Evolutionary conservation across 1,284 basidiomycete genomes (phyloP), one percentile per base, ranked within the genome.

Genomic region (Somion occarium): DNA sequence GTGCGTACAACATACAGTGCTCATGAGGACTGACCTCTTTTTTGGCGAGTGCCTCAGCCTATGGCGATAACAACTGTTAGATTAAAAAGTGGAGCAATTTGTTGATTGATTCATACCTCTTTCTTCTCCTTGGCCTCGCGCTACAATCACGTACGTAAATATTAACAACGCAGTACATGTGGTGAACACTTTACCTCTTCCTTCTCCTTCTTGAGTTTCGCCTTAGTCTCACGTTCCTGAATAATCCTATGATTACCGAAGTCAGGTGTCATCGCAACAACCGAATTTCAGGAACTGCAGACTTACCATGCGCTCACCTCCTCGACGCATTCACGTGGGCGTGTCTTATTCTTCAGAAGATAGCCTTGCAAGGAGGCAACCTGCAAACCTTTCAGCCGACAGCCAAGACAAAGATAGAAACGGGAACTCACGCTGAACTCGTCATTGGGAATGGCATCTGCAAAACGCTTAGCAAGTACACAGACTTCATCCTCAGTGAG

Each of bases 301-400:
- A 56, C 70, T 44, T 53, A 77, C 78, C 88, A 91, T 44, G 79
- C 82, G 15, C 64, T 72, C 23, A 88, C 86, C 67, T 91, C 89
- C 18, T 87, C 84, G 19, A 90, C 89, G 59, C 82, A 85, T 68
- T 91, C 86, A 50, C 78, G 75, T 25, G 88, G 89, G 24, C 89
- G 82, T 15, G 89, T 85, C 76, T 91, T 91, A 67, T 91, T 91
- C 73, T 85, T 87, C 52, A 91, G 72, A 22, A 90, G 74, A 66
- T 90, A 92, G 2, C 89, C 91, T 72, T 93, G 91, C 55, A 93
- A 74, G 45, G 80, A 77, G 13, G 91, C 91, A 55, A 93, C 87
- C 87, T 90, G 52, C 37, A 22, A 44, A 26, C 34, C 46, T 46
- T 25, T 42, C 49, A 50, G 50, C 38, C 5, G 30, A 34, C 30